Base-by-base conservation (phyloP, 768 basidiomycete genomes). In the Gloeophyllum trabeum region DNA sequence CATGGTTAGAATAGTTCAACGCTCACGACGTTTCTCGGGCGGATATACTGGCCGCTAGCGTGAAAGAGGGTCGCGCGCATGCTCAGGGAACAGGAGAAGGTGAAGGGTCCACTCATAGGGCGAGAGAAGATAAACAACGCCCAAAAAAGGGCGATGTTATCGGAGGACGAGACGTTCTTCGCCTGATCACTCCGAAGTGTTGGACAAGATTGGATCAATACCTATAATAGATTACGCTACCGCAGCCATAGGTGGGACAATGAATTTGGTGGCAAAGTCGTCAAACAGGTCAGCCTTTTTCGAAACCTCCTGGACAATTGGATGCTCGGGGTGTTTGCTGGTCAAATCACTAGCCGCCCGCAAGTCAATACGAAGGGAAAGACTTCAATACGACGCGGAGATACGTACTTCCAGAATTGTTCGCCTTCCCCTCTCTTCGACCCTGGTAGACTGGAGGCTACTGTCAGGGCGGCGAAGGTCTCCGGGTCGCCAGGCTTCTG, bases 211-310 rank as follows among this genome's bases (percentile, higher is more conserved):
- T n/a, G n/a, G n/a, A n/a, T n/a, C n/a, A n/a, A n/a, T n/a, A n/a
- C n/a, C n/a, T n/a, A n/a, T n/a, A n/a, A n/a, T n/a, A n/a, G n/a
- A n/a, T n/a, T n/a, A n/a, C n/a, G n/a, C n/a, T n/a, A n/a, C n/a
- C n/a, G n/a, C n/a, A n/a, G n/a, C n/a, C n/a, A 16, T 16, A 6
- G 76, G 65, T 21, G 86, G 83, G 18, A 84, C 69, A 35, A 56
- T 54, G 59, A 75, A 85, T 43, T 73, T 78, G n/a, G 70, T 57
- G 4, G 71, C 73, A 24, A 66, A 61, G 25, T 66, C 59, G 51
- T 89, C 85, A 51, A 91, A 91, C 36, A 76, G 52, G 1, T 64
- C 65, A 1, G 72, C 69, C 61, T 84, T 87, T 38, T 66, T 57
- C 16, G 59, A 52, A n/a, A 86, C 59, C 46, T 86, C 81, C 6